These are phyloP conservation scores for Fraxinus ornus DNA, from an alignment of 305 asterid species.

Conservation along the genomic window DNA sequence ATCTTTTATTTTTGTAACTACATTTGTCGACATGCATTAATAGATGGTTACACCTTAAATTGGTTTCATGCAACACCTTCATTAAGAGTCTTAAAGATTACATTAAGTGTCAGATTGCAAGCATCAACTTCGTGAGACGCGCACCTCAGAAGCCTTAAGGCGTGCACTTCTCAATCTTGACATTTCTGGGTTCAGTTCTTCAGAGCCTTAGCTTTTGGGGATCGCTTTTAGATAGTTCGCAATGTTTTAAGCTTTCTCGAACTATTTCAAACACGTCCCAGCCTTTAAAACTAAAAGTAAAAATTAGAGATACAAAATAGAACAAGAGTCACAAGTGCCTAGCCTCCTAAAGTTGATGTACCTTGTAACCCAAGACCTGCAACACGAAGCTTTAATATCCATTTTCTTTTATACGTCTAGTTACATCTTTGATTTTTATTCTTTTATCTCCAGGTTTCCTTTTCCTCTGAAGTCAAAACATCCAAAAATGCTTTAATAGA, in stretches of 20 bases:
- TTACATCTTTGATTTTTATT: background rate
- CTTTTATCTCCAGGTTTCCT: background rate
- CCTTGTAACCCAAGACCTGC: conserved; percentile 12
- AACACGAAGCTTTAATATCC: background rate
- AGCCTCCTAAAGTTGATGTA: conserved; percentile 38
- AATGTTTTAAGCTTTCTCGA: background rate
- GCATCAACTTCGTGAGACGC: too few relatives aligned
- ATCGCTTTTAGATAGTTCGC: too few relatives aligned
- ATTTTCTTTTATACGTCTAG: background rate
- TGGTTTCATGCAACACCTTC: too few relatives aligned
- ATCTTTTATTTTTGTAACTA: background rate
- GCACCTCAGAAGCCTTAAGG: too few relatives aligned
- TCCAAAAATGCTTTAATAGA: background rate
- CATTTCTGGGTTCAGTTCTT: too few relatives aligned
- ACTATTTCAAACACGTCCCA: background rate
- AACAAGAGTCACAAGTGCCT: background rate
- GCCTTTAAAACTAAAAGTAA: background rate
- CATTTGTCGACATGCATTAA: conserved; percentile 7
- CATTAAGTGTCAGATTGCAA: too few relatives aligned
- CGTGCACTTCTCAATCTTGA: too few relatives aligned
- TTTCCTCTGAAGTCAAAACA: background rate
- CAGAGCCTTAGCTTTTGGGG: too few relatives aligned
- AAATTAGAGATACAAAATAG: conserved; percentile 21
- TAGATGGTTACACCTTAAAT: background rate
- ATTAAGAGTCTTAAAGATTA: too few relatives aligned